Evolutionary conservation across 441 rosid species (phyloP).

Genomic region (Adansonia rubrostipa): DNA sequence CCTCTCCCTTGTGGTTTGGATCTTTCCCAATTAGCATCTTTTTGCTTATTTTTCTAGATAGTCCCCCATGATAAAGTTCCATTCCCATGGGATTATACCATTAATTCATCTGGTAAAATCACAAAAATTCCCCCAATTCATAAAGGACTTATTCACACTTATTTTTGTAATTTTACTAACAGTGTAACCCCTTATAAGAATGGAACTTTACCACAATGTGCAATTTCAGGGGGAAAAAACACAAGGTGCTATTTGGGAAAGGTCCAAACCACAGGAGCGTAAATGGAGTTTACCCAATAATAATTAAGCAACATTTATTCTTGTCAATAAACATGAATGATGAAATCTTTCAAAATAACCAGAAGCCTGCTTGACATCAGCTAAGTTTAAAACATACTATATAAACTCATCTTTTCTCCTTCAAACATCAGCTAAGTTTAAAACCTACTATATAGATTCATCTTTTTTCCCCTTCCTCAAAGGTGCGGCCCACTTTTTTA

Average conservation of each 20-base stretch:
- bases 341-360: neutral
- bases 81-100: neutral
- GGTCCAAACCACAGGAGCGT: conserved; percentile 8
- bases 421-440: neutral
- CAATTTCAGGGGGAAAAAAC: neutral
- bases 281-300: neutral
- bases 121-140: neutral
- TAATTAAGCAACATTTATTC: neutral
- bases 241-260: neutral
- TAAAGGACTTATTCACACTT: neutral
- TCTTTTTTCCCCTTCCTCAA: neutral
- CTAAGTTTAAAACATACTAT: neutral
- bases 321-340: neutral
- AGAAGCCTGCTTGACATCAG: neutral
- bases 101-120: conserved; percentile 14
- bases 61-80: neutral
- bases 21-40: neutral
- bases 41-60: neutral
- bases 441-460: neutral
- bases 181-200: neutral
- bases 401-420: neutral
- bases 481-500: neutral
- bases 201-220: neutral
- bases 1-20: neutral
- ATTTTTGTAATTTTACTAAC: neutral